A percentile compares a stretch with the other conserved stretches of the same genome.
Conservation (phyloP, 2,329 filamentous ascomycete species). For the Penicillium sp. region DNA sequence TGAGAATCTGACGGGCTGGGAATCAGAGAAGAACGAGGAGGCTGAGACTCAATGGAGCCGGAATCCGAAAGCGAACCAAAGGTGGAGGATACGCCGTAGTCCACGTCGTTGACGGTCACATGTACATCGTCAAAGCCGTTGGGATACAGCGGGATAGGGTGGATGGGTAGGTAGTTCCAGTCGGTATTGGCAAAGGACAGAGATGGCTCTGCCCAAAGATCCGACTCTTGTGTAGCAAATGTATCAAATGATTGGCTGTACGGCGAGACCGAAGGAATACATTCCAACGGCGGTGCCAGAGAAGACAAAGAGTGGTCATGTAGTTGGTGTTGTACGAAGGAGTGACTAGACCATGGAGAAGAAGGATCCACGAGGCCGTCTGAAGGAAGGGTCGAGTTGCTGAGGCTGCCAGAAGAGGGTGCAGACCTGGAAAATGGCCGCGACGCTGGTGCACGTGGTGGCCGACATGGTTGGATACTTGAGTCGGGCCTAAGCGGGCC, state of each 20-base stretch:
- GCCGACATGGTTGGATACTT: conserved; percentile 29
- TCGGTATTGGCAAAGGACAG: conserved; percentile 23
- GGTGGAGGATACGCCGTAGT: conserved; percentile 17
- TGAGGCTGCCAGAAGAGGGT: conserved; percentile 19
- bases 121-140: conserved; percentile 13
- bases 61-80: conserved; percentile 25
- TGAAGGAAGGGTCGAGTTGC: conserved; percentile 16
- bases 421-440: conserved; percentile 16
- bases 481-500: conserved; percentile 29
- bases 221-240: conserved; percentile 16
- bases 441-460: conserved; percentile 21
- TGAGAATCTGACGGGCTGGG: conserved; percentile 21
- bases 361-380: conserved; percentile 18
- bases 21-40: conserved; percentile 11
- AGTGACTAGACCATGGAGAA: conserved; percentile 18
- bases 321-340: conserved; percentile 8
- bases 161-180: conserved; percentile 22
- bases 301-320: conserved; percentile 15
- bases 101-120: conserved; percentile 11
- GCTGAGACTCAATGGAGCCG: conserved; percentile 17
- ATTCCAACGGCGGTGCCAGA: conserved; percentile 15
- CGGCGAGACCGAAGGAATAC: conserved; percentile 17
- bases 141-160: conserved; percentile 10
- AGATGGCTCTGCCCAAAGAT: conserved; percentile 24
- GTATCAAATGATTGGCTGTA: conserved; percentile 21